These are phyloP conservation scores for Cyphellophora attinorum DNA, from an alignment of 2,329 filamentous ascomycete genomes.

Conservation along the genomic window DNA sequence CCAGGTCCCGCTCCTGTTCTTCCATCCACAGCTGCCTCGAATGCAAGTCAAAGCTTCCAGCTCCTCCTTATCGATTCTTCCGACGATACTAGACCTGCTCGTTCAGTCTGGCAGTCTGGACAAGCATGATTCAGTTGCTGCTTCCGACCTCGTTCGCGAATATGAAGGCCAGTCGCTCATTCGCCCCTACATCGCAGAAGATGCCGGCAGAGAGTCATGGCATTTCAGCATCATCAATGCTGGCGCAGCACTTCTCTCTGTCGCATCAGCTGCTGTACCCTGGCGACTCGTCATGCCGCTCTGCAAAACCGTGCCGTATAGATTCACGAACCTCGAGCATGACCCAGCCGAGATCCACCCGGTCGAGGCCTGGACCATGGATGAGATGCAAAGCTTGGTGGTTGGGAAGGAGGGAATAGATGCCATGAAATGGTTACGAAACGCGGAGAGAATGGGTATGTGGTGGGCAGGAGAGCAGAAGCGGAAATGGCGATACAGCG, in stretches of 20 bases:
- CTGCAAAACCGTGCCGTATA: background rate
- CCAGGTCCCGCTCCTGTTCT: background rate
- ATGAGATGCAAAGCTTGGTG: background rate
- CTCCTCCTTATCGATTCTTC: background rate
- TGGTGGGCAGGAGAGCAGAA: background rate
- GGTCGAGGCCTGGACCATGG: background rate
- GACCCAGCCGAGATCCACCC: background rate
- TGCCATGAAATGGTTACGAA: background rate
- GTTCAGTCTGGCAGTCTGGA: background rate
- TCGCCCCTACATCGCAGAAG: background rate
- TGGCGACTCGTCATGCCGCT: background rate
- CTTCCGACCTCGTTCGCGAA: background rate
- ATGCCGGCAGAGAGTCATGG: background rate
- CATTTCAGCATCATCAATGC: constrained; percentile 1
- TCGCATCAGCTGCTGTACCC: background rate
- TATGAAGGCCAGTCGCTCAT: background rate
- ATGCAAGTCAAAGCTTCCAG: background rate
- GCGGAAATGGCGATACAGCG: background rate
- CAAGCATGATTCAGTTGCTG: background rate
- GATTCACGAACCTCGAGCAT: background rate
- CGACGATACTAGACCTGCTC: background rate
- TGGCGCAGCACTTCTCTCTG: background rate
- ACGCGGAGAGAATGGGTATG: background rate
- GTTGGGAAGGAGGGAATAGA: background rate
- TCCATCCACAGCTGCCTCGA: background rate